Conservation (phyloP, 371 early-diverging fungal genomes). For the Rhizopus delemar region DNA sequence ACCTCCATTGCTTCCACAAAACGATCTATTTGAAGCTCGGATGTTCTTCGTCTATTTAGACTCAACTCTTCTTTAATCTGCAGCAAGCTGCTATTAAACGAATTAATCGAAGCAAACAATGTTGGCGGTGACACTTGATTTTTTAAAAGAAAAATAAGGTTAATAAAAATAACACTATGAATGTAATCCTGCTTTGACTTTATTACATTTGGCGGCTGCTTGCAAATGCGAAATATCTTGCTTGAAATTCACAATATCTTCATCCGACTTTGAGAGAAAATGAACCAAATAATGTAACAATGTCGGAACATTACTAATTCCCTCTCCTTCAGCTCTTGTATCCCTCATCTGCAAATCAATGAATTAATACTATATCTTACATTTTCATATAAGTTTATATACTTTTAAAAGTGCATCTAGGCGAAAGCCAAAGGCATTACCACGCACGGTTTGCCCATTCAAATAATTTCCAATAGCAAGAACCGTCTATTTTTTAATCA, state of each 20-base stretch:
- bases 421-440: constrained; percentile 80
- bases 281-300: constrained; percentile 77
- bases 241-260: constrained; percentile 59
- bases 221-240: constrained; percentile 73
- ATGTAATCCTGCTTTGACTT: not conserved
- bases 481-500: constrained; percentile 44
- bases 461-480: constrained; percentile 82
- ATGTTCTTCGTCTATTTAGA: constrained; percentile 28
- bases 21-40: constrained; percentile 56
- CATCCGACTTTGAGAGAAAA: constrained; percentile 61
- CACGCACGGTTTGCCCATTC: constrained; percentile 78
- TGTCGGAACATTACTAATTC: constrained; percentile 60
- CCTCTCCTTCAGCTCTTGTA: constrained; percentile 64
- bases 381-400: constrained; percentile 2
- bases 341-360: constrained; percentile 59
- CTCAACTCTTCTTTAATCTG: constrained; percentile 62
- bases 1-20: constrained; percentile 71
- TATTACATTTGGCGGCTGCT: constrained; percentile 64
- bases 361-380: not conserved
- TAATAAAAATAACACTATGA: not conserved
- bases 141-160: constrained; percentile 1
- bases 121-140: constrained; percentile 61
- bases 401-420: constrained; percentile 72
- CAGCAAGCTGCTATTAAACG: constrained; percentile 55
- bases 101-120: constrained; percentile 61